Evolutionary conservation across 495 filamentous ascomycete genomes (phyloP), one percentile per base, ranked within the genome.

Genomic region (Parachaetomium inaequale): DNA sequence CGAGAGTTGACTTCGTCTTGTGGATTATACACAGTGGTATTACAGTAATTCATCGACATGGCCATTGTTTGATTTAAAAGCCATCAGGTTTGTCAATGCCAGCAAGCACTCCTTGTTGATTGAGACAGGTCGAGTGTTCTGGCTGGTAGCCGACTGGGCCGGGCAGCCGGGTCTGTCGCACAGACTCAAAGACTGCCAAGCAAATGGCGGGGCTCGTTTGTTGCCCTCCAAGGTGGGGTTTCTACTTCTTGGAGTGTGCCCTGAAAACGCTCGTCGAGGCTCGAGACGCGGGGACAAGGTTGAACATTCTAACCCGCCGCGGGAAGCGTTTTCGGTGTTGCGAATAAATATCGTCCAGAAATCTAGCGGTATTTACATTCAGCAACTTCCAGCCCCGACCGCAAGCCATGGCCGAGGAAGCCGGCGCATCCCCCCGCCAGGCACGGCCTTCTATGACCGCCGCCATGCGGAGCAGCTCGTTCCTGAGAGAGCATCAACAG

Each of bases 401-500:
- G 34, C 25, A 26, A 61, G 56, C 43, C 64, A 80, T 78, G 76
- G 74, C 74, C 54, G 70, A 67, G 47, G 65, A 73, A 65, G 68
- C 70, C 50, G 68, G 55, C 55, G 32, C 55, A 55, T 63, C 75
- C 56, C 21, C 69, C 14, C 71, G 65, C 51, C 71, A 68, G 53
- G 56, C 50, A 29, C 75, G 82, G 26, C 82, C 82, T 10, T 76
- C 76, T 52, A 67, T 84, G 63, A 74, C 73, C 29, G 65, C 71
- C 23, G 68, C 72, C 23, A 80, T 89, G 79, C 82, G 85, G 59
- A 87, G 85, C 74, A 81, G 81, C 66, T 89, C 87, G 36, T 89
- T 87, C 72, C 80, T 91, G 38, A 79, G 84, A 52, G 87, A 89
- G 59, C 87, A 89, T 63, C 87, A 89, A 68, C 88, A 91, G 63